Evolutionary conservation across 2,329 filamentous ascomycete genomes (phyloP).

Genomic region (Phymatotrichopsis omnivora): DNA sequence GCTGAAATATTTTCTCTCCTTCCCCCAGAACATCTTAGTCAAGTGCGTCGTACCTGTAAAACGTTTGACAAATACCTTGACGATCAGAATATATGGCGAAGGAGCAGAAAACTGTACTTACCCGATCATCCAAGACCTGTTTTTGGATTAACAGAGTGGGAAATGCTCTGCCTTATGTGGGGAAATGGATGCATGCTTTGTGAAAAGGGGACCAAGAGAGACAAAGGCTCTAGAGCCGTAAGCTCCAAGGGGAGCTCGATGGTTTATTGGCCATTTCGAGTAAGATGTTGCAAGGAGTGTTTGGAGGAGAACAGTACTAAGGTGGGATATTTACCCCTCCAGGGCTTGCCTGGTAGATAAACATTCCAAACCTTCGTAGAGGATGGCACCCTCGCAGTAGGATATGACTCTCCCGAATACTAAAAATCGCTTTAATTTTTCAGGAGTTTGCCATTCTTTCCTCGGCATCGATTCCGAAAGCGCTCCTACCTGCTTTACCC

Average conservation of each 20-base stretch:
- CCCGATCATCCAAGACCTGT: constrained; percentile 61
- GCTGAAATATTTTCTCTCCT: constrained; percentile 19
- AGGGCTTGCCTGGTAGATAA: neutral
- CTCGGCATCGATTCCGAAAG: constrained; percentile 49
- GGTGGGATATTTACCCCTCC: constrained; percentile 47
- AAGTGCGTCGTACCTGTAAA: constrained; percentile 22
- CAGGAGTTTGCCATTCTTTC: constrained; percentile 63
- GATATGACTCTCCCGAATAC: neutral
- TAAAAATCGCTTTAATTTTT: constrained; percentile 27
- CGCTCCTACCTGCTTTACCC: constrained; percentile 57
- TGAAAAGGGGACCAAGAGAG: constrained; percentile 35
- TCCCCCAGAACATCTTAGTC: constrained; percentile 17
- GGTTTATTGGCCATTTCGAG: constrained; percentile 54
- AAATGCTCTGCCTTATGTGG: constrained; percentile 65
- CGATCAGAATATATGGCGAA: constrained; percentile 27
- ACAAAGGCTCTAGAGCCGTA: constrained; percentile 28
- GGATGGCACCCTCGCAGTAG: neutral
- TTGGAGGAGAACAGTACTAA: constrained; percentile 51
- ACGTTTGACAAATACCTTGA: constrained; percentile 24
- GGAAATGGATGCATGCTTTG: constrained; percentile 59
- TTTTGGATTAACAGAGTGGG: constrained; percentile 53
- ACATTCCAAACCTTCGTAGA: neutral
- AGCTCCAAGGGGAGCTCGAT: constrained; percentile 19
- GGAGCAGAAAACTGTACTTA: constrained; percentile 35
- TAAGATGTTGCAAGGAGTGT: constrained; percentile 57